Percentiles rank a stretch among this genome's conserved stretches.
phyloP scores from a whole-genome alignment of 2,329 filamentous ascomycete species.

The Botryosphaeria dothidea region DNA sequence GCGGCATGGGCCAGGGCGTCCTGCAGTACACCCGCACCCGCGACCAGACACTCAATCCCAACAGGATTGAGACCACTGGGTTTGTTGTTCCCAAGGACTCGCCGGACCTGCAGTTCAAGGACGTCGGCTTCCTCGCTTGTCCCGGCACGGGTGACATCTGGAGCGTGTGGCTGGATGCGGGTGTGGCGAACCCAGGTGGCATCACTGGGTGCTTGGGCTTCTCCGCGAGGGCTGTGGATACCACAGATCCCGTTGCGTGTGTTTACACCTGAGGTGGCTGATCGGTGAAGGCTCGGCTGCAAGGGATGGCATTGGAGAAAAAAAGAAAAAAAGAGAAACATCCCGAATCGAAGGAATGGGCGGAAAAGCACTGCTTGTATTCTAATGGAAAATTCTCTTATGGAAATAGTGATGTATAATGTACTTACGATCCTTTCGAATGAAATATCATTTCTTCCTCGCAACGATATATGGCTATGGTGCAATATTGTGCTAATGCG shows the following conservation, averaged over 20 bases:
- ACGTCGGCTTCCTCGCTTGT: background rate
- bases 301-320: too few relatives aligned
- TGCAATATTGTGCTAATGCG: too few relatives aligned
- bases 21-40: background rate
- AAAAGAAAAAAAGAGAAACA: too few relatives aligned
- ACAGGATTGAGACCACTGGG: background rate
- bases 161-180: background rate
- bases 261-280: background rate
- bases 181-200: background rate
- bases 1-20: background rate
- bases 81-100: background rate
- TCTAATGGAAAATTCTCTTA: too few relatives aligned
- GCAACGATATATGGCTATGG: too few relatives aligned
- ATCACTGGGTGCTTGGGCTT: background rate
- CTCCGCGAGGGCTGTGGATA: background rate
- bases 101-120: background rate
- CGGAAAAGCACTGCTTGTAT: too few relatives aligned
- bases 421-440: too few relatives aligned
- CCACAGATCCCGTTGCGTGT: background rate
- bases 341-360: too few relatives aligned
- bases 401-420: too few relatives aligned
- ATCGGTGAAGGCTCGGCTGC: too few relatives aligned
- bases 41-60: background rate
- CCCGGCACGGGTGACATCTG: background rate
- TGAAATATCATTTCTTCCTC: too few relatives aligned